Percentiles rank a stretch among this genome's conserved stretches.
Evolutionary conservation across 495 filamentous ascomycete genomes (phyloP).

Genomic region (Neurospora sp.): DNA sequence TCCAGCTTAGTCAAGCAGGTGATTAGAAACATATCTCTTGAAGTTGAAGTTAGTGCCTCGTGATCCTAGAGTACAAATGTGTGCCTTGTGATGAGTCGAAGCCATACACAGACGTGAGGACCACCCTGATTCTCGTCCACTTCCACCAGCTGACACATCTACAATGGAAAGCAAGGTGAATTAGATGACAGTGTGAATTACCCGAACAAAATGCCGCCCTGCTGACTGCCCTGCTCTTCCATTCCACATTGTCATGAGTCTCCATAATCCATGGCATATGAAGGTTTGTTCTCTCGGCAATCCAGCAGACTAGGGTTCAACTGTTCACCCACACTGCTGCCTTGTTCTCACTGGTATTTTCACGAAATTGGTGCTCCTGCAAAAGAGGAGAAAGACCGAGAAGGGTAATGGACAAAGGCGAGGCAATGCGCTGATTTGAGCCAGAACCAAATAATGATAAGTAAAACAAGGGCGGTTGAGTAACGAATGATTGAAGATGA

Average conservation of each 20-base stretch:
- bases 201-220: too few relatives aligned
- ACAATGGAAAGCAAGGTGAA: not conserved
- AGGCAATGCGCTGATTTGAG: not conserved
- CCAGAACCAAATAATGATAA: not conserved
- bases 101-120: not conserved
- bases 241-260: not conserved
- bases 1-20: not conserved
- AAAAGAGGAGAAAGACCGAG: not conserved
- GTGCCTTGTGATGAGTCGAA: not conserved
- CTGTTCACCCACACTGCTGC: not conserved
- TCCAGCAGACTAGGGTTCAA: not conserved
- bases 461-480: not conserved
- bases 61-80: not conserved
- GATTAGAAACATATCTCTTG: not conserved
- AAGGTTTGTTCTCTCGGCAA: not conserved
- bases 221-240: too few relatives aligned
- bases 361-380: not conserved
- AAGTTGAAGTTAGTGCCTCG: not conserved
- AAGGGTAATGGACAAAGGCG: not conserved
- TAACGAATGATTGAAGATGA: accelerated
- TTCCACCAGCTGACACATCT: not conserved
- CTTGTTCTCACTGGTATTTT: not conserved
- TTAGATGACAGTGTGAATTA: not conserved
- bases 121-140: not conserved
- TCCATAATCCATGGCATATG: too few relatives aligned